Base-by-base conservation (phyloP, 1,284 basidiomycete species). In the Anthracocystis walkeri region DNA sequence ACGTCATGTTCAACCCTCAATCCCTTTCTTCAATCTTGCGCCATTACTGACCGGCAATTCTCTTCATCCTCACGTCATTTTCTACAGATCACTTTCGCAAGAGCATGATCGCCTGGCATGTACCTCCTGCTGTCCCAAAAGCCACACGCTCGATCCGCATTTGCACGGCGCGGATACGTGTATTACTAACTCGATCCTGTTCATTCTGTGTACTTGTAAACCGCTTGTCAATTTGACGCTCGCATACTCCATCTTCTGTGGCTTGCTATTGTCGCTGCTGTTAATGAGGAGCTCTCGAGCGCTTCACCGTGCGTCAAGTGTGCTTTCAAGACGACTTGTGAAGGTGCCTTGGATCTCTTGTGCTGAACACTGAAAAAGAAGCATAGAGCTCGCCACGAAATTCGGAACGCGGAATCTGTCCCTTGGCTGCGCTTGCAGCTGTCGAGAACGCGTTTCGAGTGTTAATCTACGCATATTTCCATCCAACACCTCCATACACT, bases 21-120 rank as follows among this genome's bases (percentile, higher is more conserved):
- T 38, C 6, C 27, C 10, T 31, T 7, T 2, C 18, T 21, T 3
- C 3, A 11, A 2, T 38, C 29, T 16, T 51, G 3, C 29, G 18
- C n/a, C 35, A 8, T 44, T 57, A 23, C 51, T 59, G 48, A 60
- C 51, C 11, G 10, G 4, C 45, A 7, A 40, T 20, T 25, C 49
- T 10, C 16, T 33, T 18, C 31, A 42, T 44, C 7, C 25, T 56
- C 40, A 16, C 35, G 11, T 56, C 3, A 10, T 33, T 8, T 44
- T n/a, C 23, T n/a, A n/a, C 67, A 77, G 72, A 77, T 77, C 55
- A 77, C 75, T 5, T 77, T 77, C 42, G 75, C 73, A 42, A 71
- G 75, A 33, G 75, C 75, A 42, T 75, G 40, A 48, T 23, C 23
- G 1, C 3, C 12, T 11, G 7, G 18, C 38, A 7, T 4, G 2